Evolutionary conservation across 768 basidiomycete species (phyloP).

Genomic region (Russula earlei): DNA sequence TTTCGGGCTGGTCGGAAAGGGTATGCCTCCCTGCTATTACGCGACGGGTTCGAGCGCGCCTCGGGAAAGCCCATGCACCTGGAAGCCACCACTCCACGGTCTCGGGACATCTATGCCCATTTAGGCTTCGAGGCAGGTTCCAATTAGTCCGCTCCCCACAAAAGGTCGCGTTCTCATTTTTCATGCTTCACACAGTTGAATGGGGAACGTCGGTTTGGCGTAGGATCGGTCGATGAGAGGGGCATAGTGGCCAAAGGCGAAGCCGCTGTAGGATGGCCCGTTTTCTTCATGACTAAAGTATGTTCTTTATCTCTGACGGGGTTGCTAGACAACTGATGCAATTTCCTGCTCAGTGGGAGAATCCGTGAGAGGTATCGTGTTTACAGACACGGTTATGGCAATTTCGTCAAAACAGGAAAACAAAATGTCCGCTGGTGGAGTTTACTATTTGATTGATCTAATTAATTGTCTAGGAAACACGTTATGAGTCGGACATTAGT

Average conservation of each 20-base stretch:
- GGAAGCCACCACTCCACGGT: slow-evolving; percentile 18
- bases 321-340: not conserved
- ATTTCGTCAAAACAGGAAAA: no score
- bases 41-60: slow-evolving; percentile 18
- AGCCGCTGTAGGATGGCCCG: slow-evolving; percentile 11
- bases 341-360: not conserved
- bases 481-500: no score
- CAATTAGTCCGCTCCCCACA: not conserved
- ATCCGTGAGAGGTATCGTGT: not conserved
- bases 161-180: not conserved
- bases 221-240: slow-evolving; percentile 8
- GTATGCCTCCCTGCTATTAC: slow-evolving; percentile 16
- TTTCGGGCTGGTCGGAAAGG: slow-evolving; percentile 2
- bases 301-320: not conserved
- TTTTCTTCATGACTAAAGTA: slow-evolving; percentile 19
- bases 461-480: no score
- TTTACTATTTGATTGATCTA: not conserved
- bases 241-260: slow-evolving; percentile 7
- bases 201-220: slow-evolving; percentile 12
- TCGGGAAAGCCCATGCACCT: slow-evolving; percentile 17
- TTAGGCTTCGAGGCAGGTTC: slow-evolving; percentile 21
- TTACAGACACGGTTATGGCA: not conserved
- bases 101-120: slow-evolving; percentile 20
- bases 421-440: no score
- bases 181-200: not conserved